These are phyloP conservation scores for Fragilariopsis cylindrus DNA, from an alignment of 108 stramenopile genomes.

Conservation along the genomic window DNA sequence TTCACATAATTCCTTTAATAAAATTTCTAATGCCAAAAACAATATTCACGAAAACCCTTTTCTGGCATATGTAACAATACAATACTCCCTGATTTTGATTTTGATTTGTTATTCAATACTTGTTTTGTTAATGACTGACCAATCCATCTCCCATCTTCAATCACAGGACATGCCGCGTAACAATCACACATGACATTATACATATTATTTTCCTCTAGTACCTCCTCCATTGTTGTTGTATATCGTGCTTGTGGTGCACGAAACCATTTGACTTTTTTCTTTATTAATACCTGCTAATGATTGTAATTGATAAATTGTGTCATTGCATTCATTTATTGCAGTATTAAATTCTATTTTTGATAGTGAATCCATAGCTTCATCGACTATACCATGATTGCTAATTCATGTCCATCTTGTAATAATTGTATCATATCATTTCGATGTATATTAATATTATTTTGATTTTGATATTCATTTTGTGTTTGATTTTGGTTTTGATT, in stretches of 20 bases:
- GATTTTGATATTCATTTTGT: no score
- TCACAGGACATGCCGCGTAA: conserved; percentile 28
- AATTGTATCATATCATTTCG: conserved; percentile 21
- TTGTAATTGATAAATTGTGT: conserved; percentile 19
- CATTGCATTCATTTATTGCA: conserved; percentile 26
- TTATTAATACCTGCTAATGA: background rate
- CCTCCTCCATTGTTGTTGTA: conserved; percentile 29
- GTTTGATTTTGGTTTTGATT: no score
- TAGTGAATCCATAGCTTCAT: conserved; percentile 10
- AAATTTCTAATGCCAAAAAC: conserved; percentile 18
- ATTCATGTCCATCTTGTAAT: conserved; percentile 32
- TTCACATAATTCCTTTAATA: conserved; percentile 13
- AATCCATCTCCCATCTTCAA: conserved; percentile 26
- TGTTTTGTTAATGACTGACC: conserved; percentile 19
- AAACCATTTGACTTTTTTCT: conserved; percentile 16
- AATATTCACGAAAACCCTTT: conserved; percentile 24
- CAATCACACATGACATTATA: conserved; percentile 35
- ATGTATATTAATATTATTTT: background rate
- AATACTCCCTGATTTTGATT: conserved; percentile 17
- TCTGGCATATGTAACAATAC: conserved; percentile 35
- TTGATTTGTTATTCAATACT: background rate
- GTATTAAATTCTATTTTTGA: conserved; percentile 9
- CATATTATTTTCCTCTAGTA: conserved; percentile 3
- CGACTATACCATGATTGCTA: conserved; percentile 33
- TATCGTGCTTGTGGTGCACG: conserved; percentile 31